These are phyloP conservation scores for Hericium coralloides DNA, from an alignment of 768 basidiomycete genomes.

Conservation along the genomic window DNA sequence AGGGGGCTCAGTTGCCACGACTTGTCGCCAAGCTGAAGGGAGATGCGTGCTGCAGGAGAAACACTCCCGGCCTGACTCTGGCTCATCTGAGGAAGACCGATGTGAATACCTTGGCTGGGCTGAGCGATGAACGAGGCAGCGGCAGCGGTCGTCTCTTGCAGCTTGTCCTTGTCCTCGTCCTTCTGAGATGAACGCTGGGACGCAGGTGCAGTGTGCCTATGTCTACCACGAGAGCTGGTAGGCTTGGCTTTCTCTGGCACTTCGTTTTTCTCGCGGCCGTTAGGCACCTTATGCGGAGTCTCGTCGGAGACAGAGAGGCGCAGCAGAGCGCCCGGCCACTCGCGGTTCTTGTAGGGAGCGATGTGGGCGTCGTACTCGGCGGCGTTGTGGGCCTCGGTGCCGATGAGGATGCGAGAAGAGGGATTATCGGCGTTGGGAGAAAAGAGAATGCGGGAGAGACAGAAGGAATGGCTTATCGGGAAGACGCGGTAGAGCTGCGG, in stretches of 20 bases:
- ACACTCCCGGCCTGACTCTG: not conserved
- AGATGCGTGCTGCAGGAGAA: too few relatives aligned
- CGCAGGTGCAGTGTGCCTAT: too few relatives aligned
- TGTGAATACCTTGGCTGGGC: constrained; percentile 4
- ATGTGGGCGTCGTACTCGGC: constrained; percentile 50
- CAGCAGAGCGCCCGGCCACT: constrained; percentile 51
- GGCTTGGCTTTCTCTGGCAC: not conserved
- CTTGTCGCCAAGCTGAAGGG: too few relatives aligned
- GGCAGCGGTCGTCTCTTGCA: not conserved
- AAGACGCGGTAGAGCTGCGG: constrained; percentile 63
- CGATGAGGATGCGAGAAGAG: constrained; percentile 51
- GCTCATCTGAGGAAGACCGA: not conserved
- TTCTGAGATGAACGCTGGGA: too few relatives aligned
- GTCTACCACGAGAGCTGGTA: not conserved
- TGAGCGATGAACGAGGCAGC: not conserved
- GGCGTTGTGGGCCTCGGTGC: constrained; percentile 45
- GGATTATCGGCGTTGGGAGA: constrained; percentile 45
- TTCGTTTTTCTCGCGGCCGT: not conserved
- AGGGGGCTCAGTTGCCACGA: too few relatives aligned
- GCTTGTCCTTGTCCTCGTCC: not conserved
- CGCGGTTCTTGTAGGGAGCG: constrained; percentile 37
- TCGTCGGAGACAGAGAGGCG: constrained; percentile 56
- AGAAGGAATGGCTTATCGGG: constrained; percentile 48
- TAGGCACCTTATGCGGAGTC: constrained; percentile 16
- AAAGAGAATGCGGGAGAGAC: constrained; percentile 62